Evolutionary conservation across 2,329 filamentous ascomycete species (phyloP).

Genomic region (Neurospora sp.): DNA sequence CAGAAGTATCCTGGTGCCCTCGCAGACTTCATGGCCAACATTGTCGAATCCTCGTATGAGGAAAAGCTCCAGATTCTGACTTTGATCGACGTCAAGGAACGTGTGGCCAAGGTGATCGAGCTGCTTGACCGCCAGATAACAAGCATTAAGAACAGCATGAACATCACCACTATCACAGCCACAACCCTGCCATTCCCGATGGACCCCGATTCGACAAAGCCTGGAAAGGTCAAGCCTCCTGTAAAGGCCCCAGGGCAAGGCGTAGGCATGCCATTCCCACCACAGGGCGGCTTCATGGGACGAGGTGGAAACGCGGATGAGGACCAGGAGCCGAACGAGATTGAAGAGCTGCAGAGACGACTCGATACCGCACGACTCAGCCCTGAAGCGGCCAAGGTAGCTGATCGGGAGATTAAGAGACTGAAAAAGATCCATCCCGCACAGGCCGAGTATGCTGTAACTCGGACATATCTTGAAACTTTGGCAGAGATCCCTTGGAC

Average conservation of each 20-base stretch:
- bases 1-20: slow-evolving; percentile 77
- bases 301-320: slow-evolving; percentile 44
- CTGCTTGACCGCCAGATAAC: slow-evolving; percentile 74
- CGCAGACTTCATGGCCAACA: slow-evolving; percentile 94
- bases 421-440: slow-evolving; percentile 93
- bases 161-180: slow-evolving; percentile 68
- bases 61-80: slow-evolving; percentile 83
- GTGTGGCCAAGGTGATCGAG: slow-evolving; percentile 73
- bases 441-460: slow-evolving; percentile 92
- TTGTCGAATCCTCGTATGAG: slow-evolving; percentile 77
- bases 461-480: slow-evolving; percentile 87
- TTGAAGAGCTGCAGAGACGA: slow-evolving; percentile 85
- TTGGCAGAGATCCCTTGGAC: slow-evolving; percentile 91
- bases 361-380: slow-evolving; percentile 73
- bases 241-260: slow-evolving; percentile 16
- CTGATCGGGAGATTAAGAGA: slow-evolving; percentile 76
- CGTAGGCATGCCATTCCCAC: slow-evolving; percentile 19
- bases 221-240: slow-evolving; percentile 21
- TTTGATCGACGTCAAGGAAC: slow-evolving; percentile 66
- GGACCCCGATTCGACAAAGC: slow-evolving; percentile 40
- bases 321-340: slow-evolving; percentile 77
- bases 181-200: slow-evolving; percentile 51
- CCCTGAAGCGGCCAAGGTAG: slow-evolving; percentile 80
- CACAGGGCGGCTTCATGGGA: slow-evolving; percentile 12
- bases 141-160: slow-evolving; percentile 76